phyloP scores from a whole-genome alignment of 805 yeast species.

The Starmerella tilneyi region DNA sequence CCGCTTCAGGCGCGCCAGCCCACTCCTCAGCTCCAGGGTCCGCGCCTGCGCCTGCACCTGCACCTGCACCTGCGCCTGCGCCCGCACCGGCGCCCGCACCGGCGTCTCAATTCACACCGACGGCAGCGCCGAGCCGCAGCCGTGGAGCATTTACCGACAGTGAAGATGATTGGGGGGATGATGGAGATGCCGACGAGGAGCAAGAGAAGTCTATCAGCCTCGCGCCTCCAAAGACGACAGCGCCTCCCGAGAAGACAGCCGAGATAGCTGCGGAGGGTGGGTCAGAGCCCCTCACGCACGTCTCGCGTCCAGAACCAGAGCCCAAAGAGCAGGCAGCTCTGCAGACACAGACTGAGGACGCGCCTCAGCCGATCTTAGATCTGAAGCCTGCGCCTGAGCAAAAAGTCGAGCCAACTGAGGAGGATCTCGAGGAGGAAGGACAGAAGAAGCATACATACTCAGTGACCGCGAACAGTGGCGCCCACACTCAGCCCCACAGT shows the following conservation, averaged over 20 bases:
- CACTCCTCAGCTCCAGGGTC: too few species aligned
- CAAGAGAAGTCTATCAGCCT: constrained; percentile 21
- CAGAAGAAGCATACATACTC: not conserved
- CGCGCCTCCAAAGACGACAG: constrained; percentile 17
- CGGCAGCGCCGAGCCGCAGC: too few species aligned
- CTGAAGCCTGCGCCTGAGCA: constrained; percentile 11
- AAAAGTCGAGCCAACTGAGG: constrained; percentile 6
- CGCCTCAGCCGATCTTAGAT: constrained; percentile 4
- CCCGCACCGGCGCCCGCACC: constrained; percentile 6
- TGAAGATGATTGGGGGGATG: constrained; percentile 23
- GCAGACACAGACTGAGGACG: not conserved
- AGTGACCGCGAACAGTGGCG: too few species aligned
- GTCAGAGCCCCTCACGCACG: not conserved
- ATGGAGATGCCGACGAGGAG: constrained; percentile 22
- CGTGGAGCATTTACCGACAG: too few species aligned
- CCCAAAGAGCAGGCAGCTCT: not conserved
- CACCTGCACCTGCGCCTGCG: constrained; percentile 5
- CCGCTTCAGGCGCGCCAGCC: too few species aligned
- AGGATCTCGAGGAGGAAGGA: not conserved
- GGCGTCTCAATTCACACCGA: too few species aligned
- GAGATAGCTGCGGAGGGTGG: not conserved
- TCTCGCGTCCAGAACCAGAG: not conserved
- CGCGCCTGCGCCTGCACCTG: constrained; percentile 7
- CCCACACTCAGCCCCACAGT: too few species aligned
- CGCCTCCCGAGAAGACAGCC: constrained; percentile 9